Conservation (phyloP, 192 early-diverging fungal genomes). For the Mortierella hygrophila region DNA sequence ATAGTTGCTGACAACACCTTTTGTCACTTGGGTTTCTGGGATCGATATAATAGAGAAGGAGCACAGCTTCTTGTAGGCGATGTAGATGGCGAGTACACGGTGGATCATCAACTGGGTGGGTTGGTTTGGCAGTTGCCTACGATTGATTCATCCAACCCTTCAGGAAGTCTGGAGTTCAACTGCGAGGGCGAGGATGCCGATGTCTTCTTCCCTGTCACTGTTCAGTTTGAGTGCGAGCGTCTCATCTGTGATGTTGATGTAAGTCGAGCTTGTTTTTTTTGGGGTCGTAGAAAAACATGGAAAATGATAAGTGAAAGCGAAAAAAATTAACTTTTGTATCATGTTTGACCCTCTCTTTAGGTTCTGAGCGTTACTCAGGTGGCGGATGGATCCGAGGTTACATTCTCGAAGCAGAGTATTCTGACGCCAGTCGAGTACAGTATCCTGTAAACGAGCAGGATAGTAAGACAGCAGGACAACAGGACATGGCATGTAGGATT, state of each 20-base stretch:
- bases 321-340: too few species aligned
- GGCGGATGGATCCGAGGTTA: conserved; percentile 67
- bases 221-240: conserved; percentile 76
- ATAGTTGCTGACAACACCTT: conserved; percentile 4
- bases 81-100: conserved; percentile 82
- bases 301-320: too few species aligned
- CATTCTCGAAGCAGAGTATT: conserved; percentile 78
- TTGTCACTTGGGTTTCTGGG: neutral
- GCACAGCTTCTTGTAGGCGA: conserved; percentile 78
- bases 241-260: conserved; percentile 81
- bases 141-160: conserved; percentile 81
- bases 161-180: conserved; percentile 89
- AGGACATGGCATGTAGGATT: neutral
- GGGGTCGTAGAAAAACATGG: too few species aligned
- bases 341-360: neutral
- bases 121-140: conserved; percentile 89
- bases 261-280: conserved; percentile 10
- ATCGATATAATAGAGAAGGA: conserved; percentile 56
- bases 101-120: conserved; percentile 74
- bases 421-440: conserved; percentile 84
- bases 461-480: neutral
- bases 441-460: conserved; percentile 69
- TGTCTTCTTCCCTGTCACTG: conserved; percentile 87
- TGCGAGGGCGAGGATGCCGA: conserved; percentile 79
- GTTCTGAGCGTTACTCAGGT: conserved; percentile 62